phyloP scores from a whole-genome alignment of 1,284 basidiomycete genomes.

The Vanrija pseudolonga region DNA sequence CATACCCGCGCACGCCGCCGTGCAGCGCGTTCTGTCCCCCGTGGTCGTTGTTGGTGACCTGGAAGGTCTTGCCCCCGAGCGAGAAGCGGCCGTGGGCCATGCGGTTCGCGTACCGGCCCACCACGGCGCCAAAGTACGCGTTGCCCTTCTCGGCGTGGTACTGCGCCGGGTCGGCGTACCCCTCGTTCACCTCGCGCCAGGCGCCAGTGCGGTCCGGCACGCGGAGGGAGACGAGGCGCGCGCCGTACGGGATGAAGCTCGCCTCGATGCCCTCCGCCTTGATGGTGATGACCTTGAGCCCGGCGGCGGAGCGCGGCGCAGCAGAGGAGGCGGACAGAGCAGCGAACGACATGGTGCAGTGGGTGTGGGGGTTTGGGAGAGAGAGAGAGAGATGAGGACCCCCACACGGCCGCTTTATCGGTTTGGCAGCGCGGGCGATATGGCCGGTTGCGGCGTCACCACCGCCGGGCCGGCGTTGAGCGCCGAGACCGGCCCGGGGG shows the following conservation, averaged over 20 bases:
- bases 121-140: constrained; percentile 31
- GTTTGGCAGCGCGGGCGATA: too few species aligned
- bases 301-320: neutral
- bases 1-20: constrained; percentile 21
- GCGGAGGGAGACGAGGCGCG: constrained; percentile 29
- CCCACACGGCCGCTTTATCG: too few species aligned
- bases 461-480: too few species aligned
- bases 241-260: constrained; percentile 32
- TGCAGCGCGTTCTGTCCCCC: constrained; percentile 26
- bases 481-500: too few species aligned
- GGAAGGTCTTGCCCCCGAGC: constrained; percentile 20
- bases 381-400: neutral
- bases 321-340: neutral
- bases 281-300: constrained; percentile 23
- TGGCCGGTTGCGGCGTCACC: too few species aligned
- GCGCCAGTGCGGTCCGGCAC: constrained; percentile 24
- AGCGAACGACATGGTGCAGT: neutral
- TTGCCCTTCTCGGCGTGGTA: constrained; percentile 21
- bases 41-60: constrained; percentile 31
- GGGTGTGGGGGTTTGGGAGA: neutral
- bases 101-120: constrained; percentile 39
- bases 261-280: constrained; percentile 31
- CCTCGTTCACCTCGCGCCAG: constrained; percentile 31
- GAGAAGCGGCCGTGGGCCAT: constrained; percentile 32
- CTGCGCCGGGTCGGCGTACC: constrained; percentile 24